Percentiles rank a stretch among this genome's conserved stretches.
Conservation (phyloP, 352 stramenopile species). For the Albugo candida region DNA sequence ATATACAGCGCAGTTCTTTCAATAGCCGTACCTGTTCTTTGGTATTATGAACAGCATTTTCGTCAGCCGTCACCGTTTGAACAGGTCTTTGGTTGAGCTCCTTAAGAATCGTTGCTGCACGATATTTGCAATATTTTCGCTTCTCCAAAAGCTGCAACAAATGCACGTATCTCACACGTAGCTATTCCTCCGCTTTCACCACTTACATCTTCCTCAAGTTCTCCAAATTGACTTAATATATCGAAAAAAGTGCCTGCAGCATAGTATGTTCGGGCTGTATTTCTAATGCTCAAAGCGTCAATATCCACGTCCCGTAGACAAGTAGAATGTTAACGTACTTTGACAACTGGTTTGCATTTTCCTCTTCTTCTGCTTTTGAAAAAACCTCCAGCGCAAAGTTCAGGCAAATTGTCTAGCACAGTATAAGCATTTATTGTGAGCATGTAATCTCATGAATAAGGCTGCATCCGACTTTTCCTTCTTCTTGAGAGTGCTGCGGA, state of each 20-base stretch:
- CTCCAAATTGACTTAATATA: conserved; percentile 90
- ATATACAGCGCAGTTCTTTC: too few species aligned
- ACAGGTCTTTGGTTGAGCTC: conserved; percentile 84
- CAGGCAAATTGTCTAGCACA: conserved; percentile 31
- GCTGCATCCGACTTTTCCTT: conserved; percentile 56
- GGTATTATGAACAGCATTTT: too few species aligned
- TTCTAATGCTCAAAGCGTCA: conserved; percentile 16
- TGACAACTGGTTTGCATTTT: conserved; percentile 72
- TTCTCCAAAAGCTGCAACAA: conserved; percentile 59
- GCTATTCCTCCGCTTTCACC: background rate
- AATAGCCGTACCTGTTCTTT: too few species aligned
- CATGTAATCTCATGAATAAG: background rate
- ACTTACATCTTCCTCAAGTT: conserved; percentile 53
- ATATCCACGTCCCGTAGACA: conserved; percentile 2
- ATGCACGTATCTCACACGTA: background rate
- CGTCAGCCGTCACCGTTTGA: conserved; percentile 12
- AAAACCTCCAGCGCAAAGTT: conserved; percentile 88
- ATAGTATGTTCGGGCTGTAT: conserved; percentile 92
- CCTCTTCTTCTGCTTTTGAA: conserved; percentile 85
- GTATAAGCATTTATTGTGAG: background rate
- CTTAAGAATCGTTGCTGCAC: conserved; percentile 90
- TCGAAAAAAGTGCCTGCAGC: conserved; percentile 92
- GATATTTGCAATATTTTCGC: conserved; percentile 90
- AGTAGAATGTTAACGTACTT: conserved; percentile 31
- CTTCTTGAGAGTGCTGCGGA: conserved; percentile 76